phyloP scores from a whole-genome alignment of 2,329 filamentous ascomycete genomes.

The Hymenoscyphus occultus region DNA sequence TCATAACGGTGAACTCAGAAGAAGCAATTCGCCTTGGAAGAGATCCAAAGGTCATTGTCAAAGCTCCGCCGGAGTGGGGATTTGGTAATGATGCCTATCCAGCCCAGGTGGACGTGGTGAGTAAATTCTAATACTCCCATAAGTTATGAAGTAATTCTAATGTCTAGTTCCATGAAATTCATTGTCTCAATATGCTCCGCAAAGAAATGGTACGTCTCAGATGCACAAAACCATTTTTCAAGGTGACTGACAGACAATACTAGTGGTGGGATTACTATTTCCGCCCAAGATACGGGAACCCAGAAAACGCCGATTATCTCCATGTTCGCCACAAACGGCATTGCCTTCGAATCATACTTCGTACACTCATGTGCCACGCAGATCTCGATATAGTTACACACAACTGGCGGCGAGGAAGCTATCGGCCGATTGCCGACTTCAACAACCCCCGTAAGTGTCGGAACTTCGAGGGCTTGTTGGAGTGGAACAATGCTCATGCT shows the following conservation, averaged over 20 bases:
- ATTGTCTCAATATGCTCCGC: slow-evolving; percentile 36
- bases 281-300: slow-evolving; percentile 8
- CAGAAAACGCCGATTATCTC: slow-evolving; percentile 12
- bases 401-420: slow-evolving; percentile 28
- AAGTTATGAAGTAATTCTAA: too few relatives aligned
- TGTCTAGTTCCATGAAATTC: slow-evolving; percentile 33
- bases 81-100: slow-evolving; percentile 37
- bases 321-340: slow-evolving; percentile 8
- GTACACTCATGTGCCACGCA: slow-evolving; percentile 28
- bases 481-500: slow-evolving; percentile 11
- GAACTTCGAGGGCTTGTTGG: slow-evolving; percentile 10
- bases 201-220: slow-evolving; percentile 31
- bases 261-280: slow-evolving; percentile 12
- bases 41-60: slow-evolving; percentile 31
- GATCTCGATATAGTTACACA: slow-evolving; percentile 36
- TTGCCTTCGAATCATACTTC: slow-evolving; percentile 12
- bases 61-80: slow-evolving; percentile 33
- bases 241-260: neutral
- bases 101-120: slow-evolving; percentile 32
- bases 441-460: slow-evolving; percentile 10
- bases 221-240: slow-evolving; percentile 15
- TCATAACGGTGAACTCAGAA: slow-evolving; percentile 27
- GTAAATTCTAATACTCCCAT: too few relatives aligned
- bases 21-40: slow-evolving; percentile 34
- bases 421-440: slow-evolving; percentile 10